Percentiles rank a stretch among this genome's conserved stretches.
These are phyloP conservation scores for Plenodomus biglobosus DNA, from an alignment of 2,329 filamentous ascomycete species.

Conservation along the genomic window DNA sequence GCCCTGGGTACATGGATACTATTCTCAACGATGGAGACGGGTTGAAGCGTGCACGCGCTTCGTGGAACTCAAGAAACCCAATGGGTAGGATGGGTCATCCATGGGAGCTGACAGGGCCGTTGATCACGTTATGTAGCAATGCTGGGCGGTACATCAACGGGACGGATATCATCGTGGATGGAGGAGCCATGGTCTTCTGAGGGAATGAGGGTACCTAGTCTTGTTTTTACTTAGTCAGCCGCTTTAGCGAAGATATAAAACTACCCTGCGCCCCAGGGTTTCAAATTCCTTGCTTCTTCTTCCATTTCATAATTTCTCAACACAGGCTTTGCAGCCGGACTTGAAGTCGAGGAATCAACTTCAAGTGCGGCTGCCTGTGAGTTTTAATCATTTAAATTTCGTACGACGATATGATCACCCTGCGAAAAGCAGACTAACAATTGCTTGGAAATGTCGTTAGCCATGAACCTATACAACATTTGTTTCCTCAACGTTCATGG, in stretches of 20 bases:
- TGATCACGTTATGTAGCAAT: constrained; percentile 62
- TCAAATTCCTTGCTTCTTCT: neutral
- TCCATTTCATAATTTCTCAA: neutral
- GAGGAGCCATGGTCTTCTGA: constrained; percentile 45
- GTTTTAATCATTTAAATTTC: neutral
- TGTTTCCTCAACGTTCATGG: neutral
- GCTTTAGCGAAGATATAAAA: neutral
- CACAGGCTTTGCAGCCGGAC: constrained; percentile 15
- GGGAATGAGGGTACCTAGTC: neutral
- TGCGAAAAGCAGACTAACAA: neutral
- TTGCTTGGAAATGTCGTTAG: neutral
- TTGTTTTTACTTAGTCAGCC: neutral
- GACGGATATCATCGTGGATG: constrained; percentile 66
- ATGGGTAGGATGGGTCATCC: constrained; percentile 66
- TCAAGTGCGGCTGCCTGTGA: constrained; percentile 11
- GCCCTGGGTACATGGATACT: constrained; percentile 77
- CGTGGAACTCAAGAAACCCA: constrained; percentile 63
- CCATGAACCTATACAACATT: neutral
- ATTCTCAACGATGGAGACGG: constrained; percentile 68
- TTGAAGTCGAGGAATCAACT: constrained; percentile 8
- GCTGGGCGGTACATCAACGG: constrained; percentile 70
- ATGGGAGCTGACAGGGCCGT: constrained; percentile 63
- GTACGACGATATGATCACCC: neutral
- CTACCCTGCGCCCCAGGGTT: neutral
- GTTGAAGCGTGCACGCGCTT: constrained; percentile 54